These are phyloP conservation scores for Exophiala bonariae DNA, from an alignment of 2,329 filamentous ascomycete genomes.

Conservation along the genomic window DNA sequence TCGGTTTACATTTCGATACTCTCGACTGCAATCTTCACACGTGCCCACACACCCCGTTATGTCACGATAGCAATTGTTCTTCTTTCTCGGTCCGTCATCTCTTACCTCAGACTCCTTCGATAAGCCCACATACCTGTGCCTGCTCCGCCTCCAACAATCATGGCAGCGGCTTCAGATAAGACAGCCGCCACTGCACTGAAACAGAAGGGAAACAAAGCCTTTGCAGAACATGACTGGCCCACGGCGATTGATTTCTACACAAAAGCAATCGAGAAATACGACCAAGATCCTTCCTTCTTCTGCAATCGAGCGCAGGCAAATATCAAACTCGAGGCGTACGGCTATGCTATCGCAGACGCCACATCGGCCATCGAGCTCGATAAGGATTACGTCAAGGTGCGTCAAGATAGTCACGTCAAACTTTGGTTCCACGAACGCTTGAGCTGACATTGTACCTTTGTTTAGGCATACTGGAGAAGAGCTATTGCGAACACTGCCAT, in stretches of 20 bases:
- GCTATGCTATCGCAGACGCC: conserved; percentile 87
- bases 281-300: conserved; percentile 83
- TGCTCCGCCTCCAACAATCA: conserved; percentile 33
- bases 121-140: not conserved
- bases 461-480: conserved; percentile 87
- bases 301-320: conserved; percentile 92
- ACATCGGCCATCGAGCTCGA: conserved; percentile 90
- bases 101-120: conserved; percentile 19
- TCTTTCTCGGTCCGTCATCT: not conserved
- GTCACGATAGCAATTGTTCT: conserved; percentile 5
- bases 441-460: conserved; percentile 1
- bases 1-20: not conserved
- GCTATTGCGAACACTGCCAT: conserved; percentile 91
- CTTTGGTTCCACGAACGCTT: conserved; percentile 3
- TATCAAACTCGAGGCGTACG: conserved; percentile 93
- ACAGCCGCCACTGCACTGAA: conserved; percentile 82
- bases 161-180: conserved; percentile 37
- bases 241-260: conserved; percentile 79
- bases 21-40: too few relatives aligned
- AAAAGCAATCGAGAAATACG: conserved; percentile 81
- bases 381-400: conserved; percentile 82
- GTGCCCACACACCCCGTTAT: conserved; percentile 1
- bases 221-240: conserved; percentile 82
- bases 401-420: conserved; percentile 14
- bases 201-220: conserved; percentile 92